These are phyloP conservation scores for Mycena crocata DNA, from an alignment of 768 basidiomycete genomes.

Conservation along the genomic window DNA sequence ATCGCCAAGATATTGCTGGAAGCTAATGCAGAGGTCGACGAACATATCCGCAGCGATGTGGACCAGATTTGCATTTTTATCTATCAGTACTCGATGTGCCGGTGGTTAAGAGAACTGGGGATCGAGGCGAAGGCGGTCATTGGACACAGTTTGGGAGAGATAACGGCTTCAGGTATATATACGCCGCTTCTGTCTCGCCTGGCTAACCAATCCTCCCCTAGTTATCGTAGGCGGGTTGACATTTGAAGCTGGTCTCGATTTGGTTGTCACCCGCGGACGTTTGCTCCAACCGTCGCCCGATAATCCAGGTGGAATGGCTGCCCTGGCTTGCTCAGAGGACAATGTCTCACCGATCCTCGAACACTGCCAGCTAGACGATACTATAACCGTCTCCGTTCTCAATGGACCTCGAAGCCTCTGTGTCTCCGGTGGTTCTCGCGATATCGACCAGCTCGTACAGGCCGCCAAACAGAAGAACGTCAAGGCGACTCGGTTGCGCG, in stretches of 20 bases:
- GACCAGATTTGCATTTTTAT: constrained; percentile 33
- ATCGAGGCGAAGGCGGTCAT: constrained; percentile 23
- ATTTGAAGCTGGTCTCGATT: constrained; percentile 25
- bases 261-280: constrained; percentile 20
- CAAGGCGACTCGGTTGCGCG: constrained; percentile 21
- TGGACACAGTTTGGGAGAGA: constrained; percentile 33
- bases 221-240: constrained; percentile 20
- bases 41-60: constrained; percentile 16
- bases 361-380: neutral
- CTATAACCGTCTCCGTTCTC: constrained; percentile 22
- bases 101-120: constrained; percentile 25
- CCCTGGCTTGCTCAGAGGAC: constrained; percentile 15
- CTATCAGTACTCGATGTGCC: constrained; percentile 27
- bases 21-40: neutral
- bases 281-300: constrained; percentile 14
- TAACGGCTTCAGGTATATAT: constrained; percentile 30
- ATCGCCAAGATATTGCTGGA: constrained; percentile 17
- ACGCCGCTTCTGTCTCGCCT: neutral
- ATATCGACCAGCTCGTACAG: constrained; percentile 13
- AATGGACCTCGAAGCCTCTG: constrained; percentile 22
- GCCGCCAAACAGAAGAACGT: constrained; percentile 18
- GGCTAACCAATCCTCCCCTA: neutral
- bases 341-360: neutral
- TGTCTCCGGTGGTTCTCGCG: constrained; percentile 17
- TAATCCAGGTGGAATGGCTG: constrained; percentile 26